Evolutionary conservation across 805 yeast genomes (phyloP).

Genomic region (Maudiozyma saulgeensis): DNA sequence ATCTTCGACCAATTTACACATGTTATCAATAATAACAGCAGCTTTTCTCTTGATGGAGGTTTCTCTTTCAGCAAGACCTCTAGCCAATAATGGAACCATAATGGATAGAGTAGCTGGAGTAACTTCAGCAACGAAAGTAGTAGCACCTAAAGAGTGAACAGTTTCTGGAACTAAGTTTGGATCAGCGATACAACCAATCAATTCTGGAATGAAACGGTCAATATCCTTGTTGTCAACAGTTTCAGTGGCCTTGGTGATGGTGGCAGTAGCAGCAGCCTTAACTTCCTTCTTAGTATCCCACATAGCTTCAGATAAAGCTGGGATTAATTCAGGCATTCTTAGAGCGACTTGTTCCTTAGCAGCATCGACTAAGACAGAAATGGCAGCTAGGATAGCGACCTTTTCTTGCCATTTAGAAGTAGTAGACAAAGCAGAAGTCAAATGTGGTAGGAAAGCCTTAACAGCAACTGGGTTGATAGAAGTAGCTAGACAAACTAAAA

Average conservation of each 20-base stretch:
- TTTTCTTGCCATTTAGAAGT: conserved; percentile 98
- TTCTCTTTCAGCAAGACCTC: conserved; percentile 99
- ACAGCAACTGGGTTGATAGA: conserved; percentile 89
- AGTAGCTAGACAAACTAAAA: conserved; percentile 67
- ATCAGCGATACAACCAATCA: conserved; percentile 92
- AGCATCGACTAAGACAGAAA: conserved; percentile 80
- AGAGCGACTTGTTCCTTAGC: conserved; percentile 94
- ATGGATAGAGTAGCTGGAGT: conserved; percentile 98
- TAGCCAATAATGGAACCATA: conserved; percentile 96
- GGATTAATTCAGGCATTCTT: conserved; percentile 99
- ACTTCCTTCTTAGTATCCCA: conserved; percentile 99
- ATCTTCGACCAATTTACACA: conserved; percentile 99
- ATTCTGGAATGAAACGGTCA: conserved; percentile 96
- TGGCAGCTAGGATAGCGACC: conserved; percentile 77
- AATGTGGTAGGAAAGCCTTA: conserved; percentile 78
- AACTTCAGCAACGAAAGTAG: conserved; percentile 98
- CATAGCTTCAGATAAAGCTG: conserved; percentile 98
- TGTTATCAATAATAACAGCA: conserved; percentile 98
- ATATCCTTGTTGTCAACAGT: conserved; percentile 99
- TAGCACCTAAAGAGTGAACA: conserved; percentile 97
- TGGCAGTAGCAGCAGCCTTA: conserved; percentile 89
- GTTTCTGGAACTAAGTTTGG: conserved; percentile 98
- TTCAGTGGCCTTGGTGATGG: conserved; percentile 93
- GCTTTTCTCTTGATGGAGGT: conserved; percentile 99
- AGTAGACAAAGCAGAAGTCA: conserved; percentile 55